These are phyloP conservation scores for Xylogone sp. DNA, from an alignment of 2,329 filamentous ascomycete species.

Conservation along the genomic window DNA sequence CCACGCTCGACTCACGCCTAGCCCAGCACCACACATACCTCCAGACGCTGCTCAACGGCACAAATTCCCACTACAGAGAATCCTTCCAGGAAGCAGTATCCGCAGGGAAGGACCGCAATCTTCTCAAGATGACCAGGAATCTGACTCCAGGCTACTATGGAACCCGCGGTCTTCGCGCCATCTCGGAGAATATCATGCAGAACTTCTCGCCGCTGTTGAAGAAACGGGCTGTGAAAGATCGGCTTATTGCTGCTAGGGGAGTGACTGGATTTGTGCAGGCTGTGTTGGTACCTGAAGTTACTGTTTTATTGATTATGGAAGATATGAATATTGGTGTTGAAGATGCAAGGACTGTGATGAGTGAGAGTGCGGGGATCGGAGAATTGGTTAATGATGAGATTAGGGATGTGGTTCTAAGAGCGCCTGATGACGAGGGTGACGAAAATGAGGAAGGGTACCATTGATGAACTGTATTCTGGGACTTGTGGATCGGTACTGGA, in stretches of 20 bases:
- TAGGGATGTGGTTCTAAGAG: slow-evolving; percentile 62
- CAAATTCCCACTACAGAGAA: slow-evolving; percentile 56
- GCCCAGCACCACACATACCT: slow-evolving; percentile 51
- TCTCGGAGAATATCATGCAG: slow-evolving; percentile 66
- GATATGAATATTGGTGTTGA: slow-evolving; percentile 47
- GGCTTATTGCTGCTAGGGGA: slow-evolving; percentile 62
- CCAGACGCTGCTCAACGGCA: slow-evolving; percentile 51
- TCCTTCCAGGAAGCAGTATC: slow-evolving; percentile 51
- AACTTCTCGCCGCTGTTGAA: slow-evolving; percentile 58
- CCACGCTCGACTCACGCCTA: slow-evolving; percentile 54
- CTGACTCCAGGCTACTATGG: slow-evolving; percentile 82
- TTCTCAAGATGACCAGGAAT: slow-evolving; percentile 47
- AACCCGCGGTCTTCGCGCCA: slow-evolving; percentile 63
- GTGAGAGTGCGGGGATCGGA: slow-evolving; percentile 18
- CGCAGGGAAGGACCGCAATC: slow-evolving; percentile 54
- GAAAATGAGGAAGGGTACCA: background rate
- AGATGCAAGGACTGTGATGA: slow-evolving; percentile 27
- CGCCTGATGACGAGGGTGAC: slow-evolving; percentile 25
- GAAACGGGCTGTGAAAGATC: slow-evolving; percentile 58
- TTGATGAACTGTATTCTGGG: background rate
- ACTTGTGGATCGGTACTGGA: too few relatives aligned
- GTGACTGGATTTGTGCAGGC: slow-evolving; percentile 67
- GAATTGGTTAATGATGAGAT: slow-evolving; percentile 26
- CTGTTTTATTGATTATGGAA: slow-evolving; percentile 51
- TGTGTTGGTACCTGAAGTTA: slow-evolving; percentile 72